A percentile compares a stretch with the other conserved stretches of the same genome.
Evolutionary conservation across 441 rosid genomes (phyloP).

Genomic region (Populus hybrid): DNA sequence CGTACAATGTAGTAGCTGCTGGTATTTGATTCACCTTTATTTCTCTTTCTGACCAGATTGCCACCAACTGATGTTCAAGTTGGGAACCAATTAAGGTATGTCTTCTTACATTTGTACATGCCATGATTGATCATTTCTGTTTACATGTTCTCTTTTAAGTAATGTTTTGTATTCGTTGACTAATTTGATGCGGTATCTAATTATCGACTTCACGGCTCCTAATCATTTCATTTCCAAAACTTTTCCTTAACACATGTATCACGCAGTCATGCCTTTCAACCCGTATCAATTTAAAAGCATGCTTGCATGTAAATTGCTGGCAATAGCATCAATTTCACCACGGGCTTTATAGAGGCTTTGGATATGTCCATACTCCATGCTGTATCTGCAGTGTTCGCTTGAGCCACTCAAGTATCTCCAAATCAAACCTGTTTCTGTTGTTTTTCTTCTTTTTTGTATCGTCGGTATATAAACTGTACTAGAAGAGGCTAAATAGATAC

Average conservation of each 20-base stretch:
- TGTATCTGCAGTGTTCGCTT: not conserved
- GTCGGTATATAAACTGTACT: not conserved
- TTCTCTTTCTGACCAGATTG: slow-evolving; percentile 38
- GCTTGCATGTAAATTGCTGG: not conserved
- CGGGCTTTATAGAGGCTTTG: not conserved
- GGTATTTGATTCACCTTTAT: slow-evolving; percentile 23
- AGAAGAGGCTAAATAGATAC: not conserved
- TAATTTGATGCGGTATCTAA: not conserved
- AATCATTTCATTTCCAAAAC: not conserved
- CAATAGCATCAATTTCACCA: not conserved
- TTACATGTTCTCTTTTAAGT: not conserved
- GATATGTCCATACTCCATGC: not conserved
- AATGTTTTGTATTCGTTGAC: not conserved
- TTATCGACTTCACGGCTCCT: not conserved
- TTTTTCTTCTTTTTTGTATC: not conserved
- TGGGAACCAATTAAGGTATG: slow-evolving; percentile 85
- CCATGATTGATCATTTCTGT: not conserved
- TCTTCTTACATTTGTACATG: slow-evolving; percentile 16
- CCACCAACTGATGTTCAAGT: slow-evolving; percentile 55
- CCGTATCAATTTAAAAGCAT: not conserved
- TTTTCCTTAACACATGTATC: not conserved
- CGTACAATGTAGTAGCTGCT: not conserved
- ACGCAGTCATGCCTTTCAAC: not conserved
- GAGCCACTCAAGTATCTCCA: not conserved
- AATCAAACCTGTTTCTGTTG: not conserved